Conservation (phyloP, 768 basidiomycete genomes). For the Suillus hirtellus region DNA sequence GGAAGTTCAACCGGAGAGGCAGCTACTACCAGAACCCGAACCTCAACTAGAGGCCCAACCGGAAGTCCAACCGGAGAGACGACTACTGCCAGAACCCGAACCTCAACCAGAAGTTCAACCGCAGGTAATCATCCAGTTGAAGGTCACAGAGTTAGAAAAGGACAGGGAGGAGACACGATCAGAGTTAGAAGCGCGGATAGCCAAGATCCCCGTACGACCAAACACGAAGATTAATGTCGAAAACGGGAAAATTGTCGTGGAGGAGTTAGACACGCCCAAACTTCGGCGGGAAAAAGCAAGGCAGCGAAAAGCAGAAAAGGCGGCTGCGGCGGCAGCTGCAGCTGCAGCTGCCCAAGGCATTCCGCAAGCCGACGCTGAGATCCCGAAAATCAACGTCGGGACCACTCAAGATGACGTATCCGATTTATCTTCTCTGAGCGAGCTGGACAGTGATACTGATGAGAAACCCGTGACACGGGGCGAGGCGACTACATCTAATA, state of each 20-base stretch:
- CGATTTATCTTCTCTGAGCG: conserved; percentile 48
- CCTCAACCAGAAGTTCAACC: conserved; percentile 3
- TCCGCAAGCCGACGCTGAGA: conserved; percentile 11
- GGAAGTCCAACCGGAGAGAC: too few species aligned
- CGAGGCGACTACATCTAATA: conserved; percentile 12
- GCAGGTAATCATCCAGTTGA: neutral
- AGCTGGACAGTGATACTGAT: conserved; percentile 34
- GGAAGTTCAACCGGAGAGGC: too few species aligned
- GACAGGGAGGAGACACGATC: conserved; percentile 15
- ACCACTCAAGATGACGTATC: conserved; percentile 34
- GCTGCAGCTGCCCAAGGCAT: conserved; percentile 10
- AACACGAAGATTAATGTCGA: conserved; percentile 34
- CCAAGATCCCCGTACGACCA: conserved; percentile 29
- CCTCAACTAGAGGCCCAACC: too few species aligned
- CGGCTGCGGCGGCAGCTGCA: conserved; percentile 21
- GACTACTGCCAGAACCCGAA: too few species aligned
- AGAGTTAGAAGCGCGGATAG: conserved; percentile 29
- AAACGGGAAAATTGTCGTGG: conserved; percentile 61
- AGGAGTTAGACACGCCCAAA: conserved; percentile 71
- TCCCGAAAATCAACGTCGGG: conserved; percentile 12
- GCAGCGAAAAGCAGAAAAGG: conserved; percentile 44
- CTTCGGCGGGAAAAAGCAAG: conserved; percentile 60
- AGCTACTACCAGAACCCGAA: too few species aligned
- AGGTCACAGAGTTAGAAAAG: neutral
- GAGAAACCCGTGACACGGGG: conserved; percentile 13